Evolutionary conservation across 148 eudicot species (phyloP).

Genomic region (Dysphania ambrosioides): DNA sequence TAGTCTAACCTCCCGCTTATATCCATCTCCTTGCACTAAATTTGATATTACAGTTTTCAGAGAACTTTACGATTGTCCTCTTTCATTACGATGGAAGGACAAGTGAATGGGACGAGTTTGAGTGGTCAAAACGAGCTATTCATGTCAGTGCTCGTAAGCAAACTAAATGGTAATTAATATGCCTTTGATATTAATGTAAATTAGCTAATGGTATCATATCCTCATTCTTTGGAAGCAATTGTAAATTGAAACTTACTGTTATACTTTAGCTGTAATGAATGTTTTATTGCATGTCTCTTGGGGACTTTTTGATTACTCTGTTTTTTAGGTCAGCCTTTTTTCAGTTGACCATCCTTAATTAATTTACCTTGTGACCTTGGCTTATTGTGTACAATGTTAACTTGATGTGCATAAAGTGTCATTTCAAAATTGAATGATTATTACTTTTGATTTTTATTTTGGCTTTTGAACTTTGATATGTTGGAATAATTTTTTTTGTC

Average conservation of each 20-base stretch:
- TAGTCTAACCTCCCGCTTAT: not conserved
- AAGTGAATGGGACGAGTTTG: constrained; percentile 85
- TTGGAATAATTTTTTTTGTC: not conserved
- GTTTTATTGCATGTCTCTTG: not conserved
- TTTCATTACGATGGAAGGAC: constrained; percentile 85
- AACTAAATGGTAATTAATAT: constrained; percentile 66
- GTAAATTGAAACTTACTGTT: not conserved
- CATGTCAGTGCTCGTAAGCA: constrained; percentile 77
- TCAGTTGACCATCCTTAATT: too few species aligned
- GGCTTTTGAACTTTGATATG: not conserved
- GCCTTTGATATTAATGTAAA: not conserved
- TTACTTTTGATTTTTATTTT: not conserved
- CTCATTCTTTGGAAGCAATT: not conserved
- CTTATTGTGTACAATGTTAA: not conserved
- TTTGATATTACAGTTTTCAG: constrained; percentile 58
- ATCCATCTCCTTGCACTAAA: constrained; percentile 12
- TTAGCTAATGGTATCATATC: not conserved
- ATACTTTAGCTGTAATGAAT: not conserved
- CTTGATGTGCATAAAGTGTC: not conserved
- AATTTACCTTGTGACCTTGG: too few species aligned
- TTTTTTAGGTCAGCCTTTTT: not conserved
- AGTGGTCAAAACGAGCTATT: constrained; percentile 82
- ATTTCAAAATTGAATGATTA: not conserved
- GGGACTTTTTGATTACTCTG: not conserved
- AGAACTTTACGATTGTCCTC: constrained; percentile 61